Evolutionary conservation across 495 filamentous ascomycete species (phyloP), one percentile per base, ranked within the genome.

Genomic region (Bryoglossum gracile): DNA sequence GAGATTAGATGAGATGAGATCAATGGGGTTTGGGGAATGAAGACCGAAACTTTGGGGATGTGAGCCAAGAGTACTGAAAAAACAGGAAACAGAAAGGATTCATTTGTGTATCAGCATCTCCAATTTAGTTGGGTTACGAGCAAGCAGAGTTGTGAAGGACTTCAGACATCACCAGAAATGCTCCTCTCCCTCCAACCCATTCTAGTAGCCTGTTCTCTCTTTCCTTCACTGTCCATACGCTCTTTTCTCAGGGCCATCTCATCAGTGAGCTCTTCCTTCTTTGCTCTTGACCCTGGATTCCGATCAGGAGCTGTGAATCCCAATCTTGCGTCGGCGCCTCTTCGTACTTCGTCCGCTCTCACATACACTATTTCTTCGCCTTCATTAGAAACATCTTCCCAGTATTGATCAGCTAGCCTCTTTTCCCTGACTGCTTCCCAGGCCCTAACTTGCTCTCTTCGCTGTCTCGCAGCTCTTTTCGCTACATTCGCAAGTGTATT

Each of bases 391-490:
- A 41, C 3, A 16, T 43, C 26, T 34, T 30, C 38, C 17, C 23
- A 22, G 9, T 11, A 14, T 34, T 9, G 14, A 13, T 43, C 46
- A n/a, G 35, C 28, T 16, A 44, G 23, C 26, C 32, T 40, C 35
- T 32, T 26, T 13, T 57, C 49, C 26, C 50, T 49, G 3, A 45
- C 24, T 23, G 16, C 41, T 26, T 53, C 45, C 55, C 40, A 41
- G 17, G 23, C 43, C 22, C 22, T 43, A 3, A 51, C 33, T 40
- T 46, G 14, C 34, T 40, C 46, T 23, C 36, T 50, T 22, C 55
- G 50, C 36, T 58, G 33, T 23, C 26, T 54, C 0, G 46, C 46
- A 9, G 52, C 40, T 25, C 45, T 59, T 41, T 22, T 55, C 10
- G 54, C 53, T 2, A 53, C 46, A 13, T 22, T 32, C 6, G 57